Evolutionary conservation across 1,284 basidiomycete species (phyloP).

Genomic region (Athelia sp.): DNA sequence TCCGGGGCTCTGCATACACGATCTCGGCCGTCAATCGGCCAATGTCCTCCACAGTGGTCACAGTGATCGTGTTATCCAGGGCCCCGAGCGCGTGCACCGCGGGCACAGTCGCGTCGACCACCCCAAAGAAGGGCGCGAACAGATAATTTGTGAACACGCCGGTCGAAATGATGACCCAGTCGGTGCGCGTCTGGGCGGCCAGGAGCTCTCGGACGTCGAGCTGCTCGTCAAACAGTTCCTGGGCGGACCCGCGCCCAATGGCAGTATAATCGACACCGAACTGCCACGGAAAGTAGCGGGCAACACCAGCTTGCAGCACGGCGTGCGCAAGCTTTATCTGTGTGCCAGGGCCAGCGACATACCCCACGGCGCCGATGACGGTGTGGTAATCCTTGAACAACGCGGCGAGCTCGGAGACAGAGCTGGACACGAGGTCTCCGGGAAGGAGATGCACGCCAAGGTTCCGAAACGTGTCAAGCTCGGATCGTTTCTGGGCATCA

Average conservation of each 20-base stretch:
- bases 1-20: slow-evolving; percentile 9
- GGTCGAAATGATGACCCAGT: slow-evolving; percentile 29
- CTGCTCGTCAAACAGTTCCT: slow-evolving; percentile 30
- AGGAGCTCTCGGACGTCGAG: slow-evolving; percentile 27
- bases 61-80: slow-evolving; percentile 23
- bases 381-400: slow-evolving; percentile 17
- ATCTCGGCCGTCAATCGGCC: slow-evolving; percentile 21
- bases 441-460: slow-evolving; percentile 11
- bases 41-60: slow-evolving; percentile 25
- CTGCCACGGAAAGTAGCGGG: slow-evolving; percentile 29
- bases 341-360: slow-evolving; percentile 19
- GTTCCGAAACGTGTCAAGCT: slow-evolving; percentile 7
- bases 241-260: slow-evolving; percentile 24
- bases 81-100: slow-evolving; percentile 22
- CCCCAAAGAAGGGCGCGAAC: slow-evolving; percentile 23
- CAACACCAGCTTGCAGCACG: slow-evolving; percentile 18
- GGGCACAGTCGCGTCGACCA: slow-evolving; percentile 15
- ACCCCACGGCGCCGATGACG: slow-evolving; percentile 21
- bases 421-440: slow-evolving; percentile 12
- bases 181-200: slow-evolving; percentile 16
- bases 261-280: slow-evolving; percentile 32
- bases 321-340: slow-evolving; percentile 22
- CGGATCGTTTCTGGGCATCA: slow-evolving; percentile 7
- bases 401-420: slow-evolving; percentile 9
- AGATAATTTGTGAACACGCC: slow-evolving; percentile 29